Conservation (phyloP, 2,329 filamentous ascomycete genomes). For the Talaromyces sp. region DNA sequence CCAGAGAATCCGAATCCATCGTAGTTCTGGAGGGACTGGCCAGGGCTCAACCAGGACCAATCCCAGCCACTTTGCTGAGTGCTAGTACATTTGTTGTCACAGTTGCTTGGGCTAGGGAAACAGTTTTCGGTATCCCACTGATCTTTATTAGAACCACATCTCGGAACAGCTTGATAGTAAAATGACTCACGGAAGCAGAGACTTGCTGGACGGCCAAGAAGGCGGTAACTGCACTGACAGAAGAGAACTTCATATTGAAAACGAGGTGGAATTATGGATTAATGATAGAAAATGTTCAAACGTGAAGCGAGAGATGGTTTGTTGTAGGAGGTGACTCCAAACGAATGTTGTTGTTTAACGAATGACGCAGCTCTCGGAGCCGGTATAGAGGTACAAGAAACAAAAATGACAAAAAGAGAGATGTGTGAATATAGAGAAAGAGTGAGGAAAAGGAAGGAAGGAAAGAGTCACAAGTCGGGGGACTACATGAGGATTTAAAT, state of each 20-base stretch:
- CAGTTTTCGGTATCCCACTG: slow-evolving; percentile 51
- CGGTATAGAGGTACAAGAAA: slow-evolving; percentile 23
- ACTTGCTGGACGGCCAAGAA: slow-evolving; percentile 26
- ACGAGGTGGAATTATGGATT: slow-evolving; percentile 17
- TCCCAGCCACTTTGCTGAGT: slow-evolving; percentile 68
- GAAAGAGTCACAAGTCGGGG: not conserved
- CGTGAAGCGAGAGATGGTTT: slow-evolving; percentile 32
- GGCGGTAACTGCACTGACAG: slow-evolving; percentile 20
- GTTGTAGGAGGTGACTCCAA: slow-evolving; percentile 8
- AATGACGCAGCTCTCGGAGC: slow-evolving; percentile 19
- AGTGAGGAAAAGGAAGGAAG: not conserved
- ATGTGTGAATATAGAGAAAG: not conserved
- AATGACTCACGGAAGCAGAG: slow-evolving; percentile 24
- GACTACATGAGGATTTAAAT: slow-evolving; percentile 10
- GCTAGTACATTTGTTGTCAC: slow-evolving; percentile 72
- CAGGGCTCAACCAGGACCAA: slow-evolving; percentile 63
- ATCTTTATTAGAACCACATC: slow-evolving; percentile 20
- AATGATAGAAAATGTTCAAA: slow-evolving; percentile 14
- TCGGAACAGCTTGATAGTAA: not conserved
- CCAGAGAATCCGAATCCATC: slow-evolving; percentile 71
- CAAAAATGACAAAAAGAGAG: not conserved
- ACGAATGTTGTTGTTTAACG: slow-evolving; percentile 19
- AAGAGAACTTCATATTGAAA: slow-evolving; percentile 25
- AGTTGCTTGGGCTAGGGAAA: slow-evolving; percentile 68
- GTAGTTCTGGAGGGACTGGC: slow-evolving; percentile 60